Evolutionary conservation across 2,329 filamentous ascomycete species (phyloP).

Genomic region (Sodiomyces alkalinus): DNA sequence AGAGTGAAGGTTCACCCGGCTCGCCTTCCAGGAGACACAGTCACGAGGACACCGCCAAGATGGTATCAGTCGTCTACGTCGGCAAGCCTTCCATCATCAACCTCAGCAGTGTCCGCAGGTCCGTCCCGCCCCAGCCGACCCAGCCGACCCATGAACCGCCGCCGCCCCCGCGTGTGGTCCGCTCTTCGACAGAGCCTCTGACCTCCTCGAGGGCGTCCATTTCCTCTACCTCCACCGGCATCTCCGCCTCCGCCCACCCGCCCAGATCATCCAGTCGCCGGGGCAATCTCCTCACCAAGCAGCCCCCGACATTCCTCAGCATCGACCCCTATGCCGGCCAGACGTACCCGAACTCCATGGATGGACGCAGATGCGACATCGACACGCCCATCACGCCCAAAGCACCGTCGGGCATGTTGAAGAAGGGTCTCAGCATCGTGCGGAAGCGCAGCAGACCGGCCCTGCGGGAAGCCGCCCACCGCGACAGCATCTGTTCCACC

Average conservation of each 20-base stretch:
- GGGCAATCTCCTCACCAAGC: slow-evolving; percentile 17
- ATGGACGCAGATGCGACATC: slow-evolving; percentile 13
- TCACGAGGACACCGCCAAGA: slow-evolving; percentile 40
- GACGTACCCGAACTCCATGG: slow-evolving; percentile 14
- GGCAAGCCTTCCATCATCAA: slow-evolving; percentile 45
- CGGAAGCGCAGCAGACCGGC: slow-evolving; percentile 38
- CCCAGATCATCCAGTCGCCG: slow-evolving; percentile 29
- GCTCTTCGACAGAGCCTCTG: slow-evolving; percentile 14
- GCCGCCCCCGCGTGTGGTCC: slow-evolving; percentile 8
- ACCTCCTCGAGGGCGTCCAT: slow-evolving; percentile 16
- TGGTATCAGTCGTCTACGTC: slow-evolving; percentile 42
- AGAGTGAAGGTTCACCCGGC: slow-evolving; percentile 16
- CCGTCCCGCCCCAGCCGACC: slow-evolving; percentile 25
- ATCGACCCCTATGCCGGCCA: slow-evolving; percentile 36
- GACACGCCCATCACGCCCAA: slow-evolving; percentile 22
- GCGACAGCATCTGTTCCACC: slow-evolving; percentile 16
- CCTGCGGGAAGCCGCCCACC: slow-evolving; percentile 21
- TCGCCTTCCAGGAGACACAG: slow-evolving; percentile 21
- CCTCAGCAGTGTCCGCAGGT: slow-evolving; percentile 22
- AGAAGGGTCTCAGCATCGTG: slow-evolving; percentile 37
- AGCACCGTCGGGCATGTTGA: slow-evolving; percentile 32
- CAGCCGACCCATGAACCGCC: too few relatives aligned
- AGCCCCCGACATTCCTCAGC: slow-evolving; percentile 32
- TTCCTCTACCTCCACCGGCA: slow-evolving; percentile 17
- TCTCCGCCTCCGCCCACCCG: slow-evolving; percentile 17